phyloP scores from a whole-genome alignment of 176 grass and related monocot species.

The Oryza meridionalis region DNA sequence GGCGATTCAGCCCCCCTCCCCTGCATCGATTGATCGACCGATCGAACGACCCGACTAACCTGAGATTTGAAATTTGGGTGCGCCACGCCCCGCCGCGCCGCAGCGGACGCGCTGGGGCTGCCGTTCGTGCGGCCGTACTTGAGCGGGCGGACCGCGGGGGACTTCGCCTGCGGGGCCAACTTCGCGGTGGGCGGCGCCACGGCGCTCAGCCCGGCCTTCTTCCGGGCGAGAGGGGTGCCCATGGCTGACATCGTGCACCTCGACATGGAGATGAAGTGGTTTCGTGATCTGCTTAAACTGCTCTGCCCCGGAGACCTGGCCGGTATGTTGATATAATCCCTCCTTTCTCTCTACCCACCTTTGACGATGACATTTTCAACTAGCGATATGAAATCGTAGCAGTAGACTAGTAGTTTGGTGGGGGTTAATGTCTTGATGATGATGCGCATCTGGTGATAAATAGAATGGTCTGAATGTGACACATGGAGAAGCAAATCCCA shows the following conservation, averaged over 20 bases:
- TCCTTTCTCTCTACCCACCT: neutral
- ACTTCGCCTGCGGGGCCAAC: constrained; percentile 72
- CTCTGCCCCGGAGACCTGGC: constrained; percentile 37
- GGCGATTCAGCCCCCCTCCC: neutral
- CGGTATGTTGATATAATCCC: constrained; percentile 24
- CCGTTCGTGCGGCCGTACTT: constrained; percentile 65
- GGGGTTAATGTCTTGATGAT: neutral
- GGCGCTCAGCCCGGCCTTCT: constrained; percentile 68
- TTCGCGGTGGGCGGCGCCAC: constrained; percentile 86
- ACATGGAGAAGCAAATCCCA: neutral
- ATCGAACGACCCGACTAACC: neutral
- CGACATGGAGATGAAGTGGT: constrained; percentile 76
- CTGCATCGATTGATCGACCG: neutral
- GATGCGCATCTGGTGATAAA: neutral
- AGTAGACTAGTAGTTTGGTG: neutral
- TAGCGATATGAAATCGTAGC: neutral
- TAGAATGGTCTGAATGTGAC: neutral
- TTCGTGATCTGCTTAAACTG: constrained; percentile 54
- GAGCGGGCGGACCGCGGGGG: constrained; percentile 42
- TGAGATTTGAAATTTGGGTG: constrained; percentile 14
- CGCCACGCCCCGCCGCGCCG: neutral
- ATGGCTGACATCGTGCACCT: constrained; percentile 60
- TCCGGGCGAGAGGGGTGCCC: constrained; percentile 55
- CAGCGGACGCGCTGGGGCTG: constrained; percentile 63
- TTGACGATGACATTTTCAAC: neutral